These are phyloP conservation scores for Dactylellina parvicollis DNA, from an alignment of 2,329 filamentous ascomycete genomes.

Conservation along the genomic window DNA sequence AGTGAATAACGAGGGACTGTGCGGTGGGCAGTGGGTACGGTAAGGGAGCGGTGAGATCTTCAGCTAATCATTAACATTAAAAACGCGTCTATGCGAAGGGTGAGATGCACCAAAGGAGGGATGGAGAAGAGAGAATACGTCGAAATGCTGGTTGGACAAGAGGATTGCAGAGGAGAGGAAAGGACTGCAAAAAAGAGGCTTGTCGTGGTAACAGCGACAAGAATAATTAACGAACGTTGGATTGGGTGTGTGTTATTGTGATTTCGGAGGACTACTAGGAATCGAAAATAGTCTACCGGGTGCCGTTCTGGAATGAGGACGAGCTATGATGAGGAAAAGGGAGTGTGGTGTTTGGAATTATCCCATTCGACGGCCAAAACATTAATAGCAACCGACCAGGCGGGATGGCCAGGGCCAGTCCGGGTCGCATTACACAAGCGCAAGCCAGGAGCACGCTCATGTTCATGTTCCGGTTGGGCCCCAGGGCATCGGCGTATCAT, in stretches of 20 bases:
- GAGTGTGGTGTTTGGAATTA: constrained; percentile 26
- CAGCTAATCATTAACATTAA: constrained; percentile 47
- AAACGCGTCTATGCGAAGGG: constrained; percentile 35
- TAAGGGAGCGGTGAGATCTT: constrained; percentile 30
- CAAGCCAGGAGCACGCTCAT: constrained; percentile 8
- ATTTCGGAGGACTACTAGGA: neutral
- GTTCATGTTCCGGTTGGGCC: neutral
- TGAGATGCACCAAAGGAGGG: constrained; percentile 1
- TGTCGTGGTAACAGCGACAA: neutral
- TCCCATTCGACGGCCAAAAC: neutral
- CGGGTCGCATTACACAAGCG: constrained; percentile 4
- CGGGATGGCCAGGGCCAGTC: constrained; percentile 11
- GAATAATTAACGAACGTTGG: constrained; percentile 21
- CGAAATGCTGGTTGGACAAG: constrained; percentile 11
- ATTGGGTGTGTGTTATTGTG: neutral
- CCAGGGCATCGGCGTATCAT: no score
- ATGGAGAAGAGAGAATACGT: neutral
- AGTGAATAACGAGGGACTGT: constrained; percentile 2
- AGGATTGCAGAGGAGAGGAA: constrained; percentile 3
- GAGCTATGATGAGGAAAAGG: constrained; percentile 23
- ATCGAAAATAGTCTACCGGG: neutral
- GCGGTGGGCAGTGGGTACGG: neutral
- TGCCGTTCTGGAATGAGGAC: constrained; percentile 24
- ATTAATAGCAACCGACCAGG: constrained; percentile 12
- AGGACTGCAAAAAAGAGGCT: neutral